These are phyloP conservation scores for Alternaria hordeiaustralica DNA, from an alignment of 2,329 filamentous ascomycete species.

Conservation along the genomic window DNA sequence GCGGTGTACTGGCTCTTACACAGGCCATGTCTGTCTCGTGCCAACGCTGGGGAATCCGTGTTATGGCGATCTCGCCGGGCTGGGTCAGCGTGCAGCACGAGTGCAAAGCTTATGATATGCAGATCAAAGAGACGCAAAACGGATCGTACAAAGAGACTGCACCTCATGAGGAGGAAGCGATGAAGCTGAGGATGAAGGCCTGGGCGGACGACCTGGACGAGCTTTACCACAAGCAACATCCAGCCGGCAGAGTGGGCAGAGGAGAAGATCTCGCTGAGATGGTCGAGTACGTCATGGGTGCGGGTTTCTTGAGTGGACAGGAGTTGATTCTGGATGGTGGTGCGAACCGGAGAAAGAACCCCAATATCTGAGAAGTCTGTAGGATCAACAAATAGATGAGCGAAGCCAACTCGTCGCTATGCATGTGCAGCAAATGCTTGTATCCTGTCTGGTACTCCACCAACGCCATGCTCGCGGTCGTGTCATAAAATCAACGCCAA, in stretches of 20 bases:
- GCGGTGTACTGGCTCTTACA: constrained; percentile 57
- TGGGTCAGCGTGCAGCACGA: constrained; percentile 59
- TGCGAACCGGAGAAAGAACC: constrained; percentile 32
- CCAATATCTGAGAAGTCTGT: constrained; percentile 17
- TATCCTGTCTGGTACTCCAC: constrained; percentile 1
- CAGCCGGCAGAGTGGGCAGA: constrained; percentile 56
- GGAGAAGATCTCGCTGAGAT: constrained; percentile 56
- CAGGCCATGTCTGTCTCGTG: constrained; percentile 57
- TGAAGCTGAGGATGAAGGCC: constrained; percentile 18
- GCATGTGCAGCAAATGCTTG: neutral
- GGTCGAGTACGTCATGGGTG: constrained; percentile 51
- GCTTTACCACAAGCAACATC: constrained; percentile 57
- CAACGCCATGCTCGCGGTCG: constrained; percentile 9
- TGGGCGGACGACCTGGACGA: constrained; percentile 57
- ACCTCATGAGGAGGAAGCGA: constrained; percentile 24
- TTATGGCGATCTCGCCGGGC: constrained; percentile 57
- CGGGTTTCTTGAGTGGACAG: constrained; percentile 49
- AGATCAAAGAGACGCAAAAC: constrained; percentile 32
- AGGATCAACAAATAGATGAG: neutral
- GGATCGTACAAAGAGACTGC: constrained; percentile 21
- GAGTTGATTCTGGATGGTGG: constrained; percentile 31
- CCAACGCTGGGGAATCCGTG: constrained; percentile 51
- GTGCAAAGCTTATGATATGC: constrained; percentile 50
- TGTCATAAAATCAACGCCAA: neutral
- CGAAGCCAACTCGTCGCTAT: neutral